These are phyloP conservation scores for Blastocystis sp. DNA, from an alignment of 352 stramenopile genomes.

Conservation along the genomic window DNA sequence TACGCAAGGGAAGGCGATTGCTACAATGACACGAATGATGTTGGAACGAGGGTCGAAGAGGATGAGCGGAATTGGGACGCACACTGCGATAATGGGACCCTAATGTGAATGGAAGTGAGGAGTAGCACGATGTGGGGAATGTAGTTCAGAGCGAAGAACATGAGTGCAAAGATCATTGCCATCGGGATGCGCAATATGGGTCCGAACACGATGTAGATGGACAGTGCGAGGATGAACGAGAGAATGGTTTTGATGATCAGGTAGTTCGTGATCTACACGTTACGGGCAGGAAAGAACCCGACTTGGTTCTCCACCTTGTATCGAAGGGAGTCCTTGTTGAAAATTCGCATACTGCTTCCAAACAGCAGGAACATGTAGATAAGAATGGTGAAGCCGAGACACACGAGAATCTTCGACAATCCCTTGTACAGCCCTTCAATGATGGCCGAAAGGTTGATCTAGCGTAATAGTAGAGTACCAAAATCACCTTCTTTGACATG, in stretches of 20 bases:
- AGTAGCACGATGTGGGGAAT: constrained; percentile 50
- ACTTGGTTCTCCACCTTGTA: constrained; percentile 66
- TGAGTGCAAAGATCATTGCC: constrained; percentile 52
- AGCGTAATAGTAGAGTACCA: neutral
- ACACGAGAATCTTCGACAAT: constrained; percentile 24
- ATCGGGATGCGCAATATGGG: constrained; percentile 47
- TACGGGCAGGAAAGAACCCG: neutral
- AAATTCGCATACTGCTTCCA: constrained; percentile 44
- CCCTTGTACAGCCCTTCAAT: neutral
- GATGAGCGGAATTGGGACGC: constrained; percentile 53
- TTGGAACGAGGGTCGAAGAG: constrained; percentile 26
- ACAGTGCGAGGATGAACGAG: constrained; percentile 4
- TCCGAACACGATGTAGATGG: constrained; percentile 27
- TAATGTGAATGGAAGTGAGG: neutral
- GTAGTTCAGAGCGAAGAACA: constrained; percentile 64
- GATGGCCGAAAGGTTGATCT: neutral
- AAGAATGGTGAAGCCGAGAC: constrained; percentile 47
- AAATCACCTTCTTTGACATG: neutral
- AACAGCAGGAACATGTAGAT: constrained; percentile 64
- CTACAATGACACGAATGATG: constrained; percentile 4
- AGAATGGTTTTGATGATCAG: constrained; percentile 61
- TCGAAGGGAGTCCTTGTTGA: constrained; percentile 20
- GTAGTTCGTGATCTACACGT: constrained; percentile 43
- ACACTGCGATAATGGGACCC: constrained; percentile 48
- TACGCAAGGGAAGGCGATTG: constrained; percentile 21